These are phyloP conservation scores for Dacryopinax spathularia DNA, from an alignment of 768 basidiomycete genomes.

Conservation along the genomic window DNA sequence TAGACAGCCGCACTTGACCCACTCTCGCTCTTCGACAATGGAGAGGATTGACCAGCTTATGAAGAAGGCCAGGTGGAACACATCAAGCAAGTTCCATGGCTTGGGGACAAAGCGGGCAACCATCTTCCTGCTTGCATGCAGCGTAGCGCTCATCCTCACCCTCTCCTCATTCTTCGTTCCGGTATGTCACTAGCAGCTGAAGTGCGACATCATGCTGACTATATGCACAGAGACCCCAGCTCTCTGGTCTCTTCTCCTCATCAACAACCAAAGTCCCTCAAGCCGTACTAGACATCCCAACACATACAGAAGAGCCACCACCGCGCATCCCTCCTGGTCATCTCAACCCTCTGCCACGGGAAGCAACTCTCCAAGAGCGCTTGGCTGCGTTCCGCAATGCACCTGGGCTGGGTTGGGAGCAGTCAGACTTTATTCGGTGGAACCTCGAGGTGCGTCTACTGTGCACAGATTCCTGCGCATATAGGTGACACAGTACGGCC, in stretches of 20 bases:
- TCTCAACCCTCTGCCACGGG: constrained; percentile 20
- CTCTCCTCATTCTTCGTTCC: not conserved
- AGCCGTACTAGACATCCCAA: not conserved
- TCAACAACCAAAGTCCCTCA: not conserved
- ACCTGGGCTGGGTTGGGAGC: constrained; percentile 22
- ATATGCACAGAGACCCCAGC: not conserved
- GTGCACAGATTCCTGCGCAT: not conserved
- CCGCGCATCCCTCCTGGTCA: constrained; percentile 7
- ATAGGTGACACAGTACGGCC: not conserved
- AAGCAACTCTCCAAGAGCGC: constrained; percentile 23
- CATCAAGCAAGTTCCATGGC: not conserved
- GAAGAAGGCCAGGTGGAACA: not conserved
- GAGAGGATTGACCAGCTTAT: not conserved
- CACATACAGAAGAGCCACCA: not conserved
- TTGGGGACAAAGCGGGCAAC: not conserved
- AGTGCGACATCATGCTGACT: too few relatives aligned
- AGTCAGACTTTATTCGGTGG: constrained; percentile 23
- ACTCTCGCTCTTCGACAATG: not conserved
- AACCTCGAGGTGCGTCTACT: constrained; percentile 21
- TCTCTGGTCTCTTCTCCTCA: not conserved
- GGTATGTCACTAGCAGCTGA: not conserved
- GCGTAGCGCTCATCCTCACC: not conserved
- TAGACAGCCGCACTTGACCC: not conserved
- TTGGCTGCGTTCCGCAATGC: constrained; percentile 23
- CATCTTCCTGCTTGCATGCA: not conserved